Evolutionary conservation across 2,329 filamentous ascomycete species (phyloP).

Genomic region (Fusarium guadeloupense): DNA sequence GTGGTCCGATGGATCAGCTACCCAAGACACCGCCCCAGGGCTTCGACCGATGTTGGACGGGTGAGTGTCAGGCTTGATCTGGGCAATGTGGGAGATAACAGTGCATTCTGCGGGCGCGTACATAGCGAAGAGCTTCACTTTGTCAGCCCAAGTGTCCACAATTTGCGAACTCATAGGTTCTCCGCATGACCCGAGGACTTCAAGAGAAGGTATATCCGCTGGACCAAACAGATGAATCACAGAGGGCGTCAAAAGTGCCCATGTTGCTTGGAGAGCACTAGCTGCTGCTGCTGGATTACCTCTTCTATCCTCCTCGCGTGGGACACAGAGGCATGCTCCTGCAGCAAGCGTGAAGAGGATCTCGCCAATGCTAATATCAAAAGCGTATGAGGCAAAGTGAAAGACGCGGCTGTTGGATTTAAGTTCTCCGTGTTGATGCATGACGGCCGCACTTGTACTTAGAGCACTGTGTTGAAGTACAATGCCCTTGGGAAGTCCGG

Average conservation of each 20-base stretch:
- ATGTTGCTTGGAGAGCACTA: background rate
- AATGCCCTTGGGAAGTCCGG: background rate
- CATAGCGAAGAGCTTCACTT: background rate
- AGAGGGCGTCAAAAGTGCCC: slow-evolving; percentile 1
- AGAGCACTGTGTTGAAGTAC: background rate
- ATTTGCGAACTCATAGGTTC: slow-evolving; percentile 1
- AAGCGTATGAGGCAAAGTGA: slow-evolving; percentile 7
- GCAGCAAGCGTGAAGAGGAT: slow-evolving; percentile 4
- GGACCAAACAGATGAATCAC: slow-evolving; percentile 5
- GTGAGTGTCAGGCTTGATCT: background rate
- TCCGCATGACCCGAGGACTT: background rate
- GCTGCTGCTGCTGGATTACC: background rate
- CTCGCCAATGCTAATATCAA: slow-evolving; percentile 6
- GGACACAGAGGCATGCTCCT: background rate
- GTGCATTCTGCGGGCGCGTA: slow-evolving; percentile 3
- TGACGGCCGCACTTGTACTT: background rate
- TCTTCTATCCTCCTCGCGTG: background rate
- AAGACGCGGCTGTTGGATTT: background rate
- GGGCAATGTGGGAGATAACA: background rate
- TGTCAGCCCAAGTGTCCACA: background rate
- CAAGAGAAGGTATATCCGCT: background rate
- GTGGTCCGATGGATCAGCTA: background rate
- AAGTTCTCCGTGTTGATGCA: background rate
- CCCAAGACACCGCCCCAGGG: background rate
- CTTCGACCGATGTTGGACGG: background rate